Evolutionary conservation across 768 basidiomycete genomes (phyloP).

Genomic region (Serendipita sp.): DNA sequence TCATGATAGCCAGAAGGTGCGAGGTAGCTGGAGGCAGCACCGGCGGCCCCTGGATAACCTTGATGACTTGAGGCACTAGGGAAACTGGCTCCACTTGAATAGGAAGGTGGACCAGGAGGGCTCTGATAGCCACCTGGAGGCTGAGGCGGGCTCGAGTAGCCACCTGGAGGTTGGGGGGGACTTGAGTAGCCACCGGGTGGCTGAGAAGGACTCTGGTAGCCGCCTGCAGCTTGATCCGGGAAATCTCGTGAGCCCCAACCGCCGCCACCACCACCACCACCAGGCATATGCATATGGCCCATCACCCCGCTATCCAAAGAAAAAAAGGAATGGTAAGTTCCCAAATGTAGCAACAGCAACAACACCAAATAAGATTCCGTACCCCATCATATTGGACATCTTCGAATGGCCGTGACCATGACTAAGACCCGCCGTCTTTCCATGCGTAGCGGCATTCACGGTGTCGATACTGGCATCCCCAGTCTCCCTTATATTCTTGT

Average conservation of each 20-base stretch:
- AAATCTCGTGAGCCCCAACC: neutral
- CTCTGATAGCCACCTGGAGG: neutral
- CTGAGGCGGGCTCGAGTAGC: neutral
- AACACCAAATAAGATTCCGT: neutral
- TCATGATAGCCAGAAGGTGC: neutral
- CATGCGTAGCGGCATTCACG: neutral
- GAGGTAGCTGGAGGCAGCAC: neutral
- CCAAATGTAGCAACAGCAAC: too few relatives aligned
- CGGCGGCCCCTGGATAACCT: neutral
- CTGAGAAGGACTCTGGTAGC: neutral
- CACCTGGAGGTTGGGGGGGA: neutral
- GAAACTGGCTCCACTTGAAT: neutral
- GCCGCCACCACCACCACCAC: neutral
- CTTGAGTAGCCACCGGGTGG: neutral
- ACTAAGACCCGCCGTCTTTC: neutral
- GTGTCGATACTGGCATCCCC: slow-evolving; percentile 36
- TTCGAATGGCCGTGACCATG: neutral
- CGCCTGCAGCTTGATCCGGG: neutral
- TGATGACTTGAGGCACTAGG: neutral
- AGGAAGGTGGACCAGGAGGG: neutral
- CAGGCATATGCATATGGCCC: neutral
- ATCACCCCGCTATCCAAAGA: neutral
- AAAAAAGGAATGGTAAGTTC: neutral
- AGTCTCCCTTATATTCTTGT: slow-evolving; percentile 48
- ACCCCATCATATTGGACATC: neutral